Evolutionary conservation across 2,329 filamentous ascomycete genomes (phyloP).

Genomic region (Fusarium cicatricum): DNA sequence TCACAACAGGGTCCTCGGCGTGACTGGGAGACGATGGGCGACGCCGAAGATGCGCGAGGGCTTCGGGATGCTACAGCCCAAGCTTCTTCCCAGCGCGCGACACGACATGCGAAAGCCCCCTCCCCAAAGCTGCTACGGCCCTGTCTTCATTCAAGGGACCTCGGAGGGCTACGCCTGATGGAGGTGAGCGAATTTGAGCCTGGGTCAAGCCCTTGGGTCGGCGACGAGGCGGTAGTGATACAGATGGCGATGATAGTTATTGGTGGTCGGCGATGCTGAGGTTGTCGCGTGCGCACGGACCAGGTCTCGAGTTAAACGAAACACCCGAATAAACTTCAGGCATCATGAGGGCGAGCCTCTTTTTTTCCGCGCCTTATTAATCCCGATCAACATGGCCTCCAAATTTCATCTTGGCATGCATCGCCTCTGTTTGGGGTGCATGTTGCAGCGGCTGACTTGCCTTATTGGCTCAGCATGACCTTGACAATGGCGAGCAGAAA

Average conservation of each 20-base stretch:
- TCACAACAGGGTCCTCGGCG: slow-evolving; percentile 20
- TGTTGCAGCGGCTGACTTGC: too few species aligned
- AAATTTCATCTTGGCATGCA: slow-evolving; percentile 6
- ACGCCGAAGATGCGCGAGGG: not conserved
- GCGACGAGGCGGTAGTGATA: slow-evolving; percentile 18
- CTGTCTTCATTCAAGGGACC: slow-evolving; percentile 35
- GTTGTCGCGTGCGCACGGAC: slow-evolving; percentile 37
- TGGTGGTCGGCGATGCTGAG: slow-evolving; percentile 31
- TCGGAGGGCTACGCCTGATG: slow-evolving; percentile 12
- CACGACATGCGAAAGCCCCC: slow-evolving; percentile 38
- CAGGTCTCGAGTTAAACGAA: slow-evolving; percentile 21
- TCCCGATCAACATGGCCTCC: not conserved
- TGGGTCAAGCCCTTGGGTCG: slow-evolving; percentile 5
- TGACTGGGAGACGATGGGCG: slow-evolving; percentile 4
- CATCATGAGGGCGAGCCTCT: not conserved
- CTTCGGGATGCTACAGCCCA: slow-evolving; percentile 30
- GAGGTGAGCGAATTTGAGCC: not conserved
- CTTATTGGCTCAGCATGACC: too few species aligned
- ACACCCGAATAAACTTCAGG: slow-evolving; percentile 20
- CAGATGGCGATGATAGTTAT: slow-evolving; percentile 31
- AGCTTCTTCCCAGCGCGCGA: slow-evolving; percentile 23
- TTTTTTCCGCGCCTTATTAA: slow-evolving; percentile 1
- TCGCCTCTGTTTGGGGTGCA: not conserved
- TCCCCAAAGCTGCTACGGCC: slow-evolving; percentile 36
- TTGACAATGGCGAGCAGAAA: too few species aligned